Evolutionary conservation across 2,329 filamentous ascomycete species (phyloP).

Genomic region (Ilyonectria sp.): DNA sequence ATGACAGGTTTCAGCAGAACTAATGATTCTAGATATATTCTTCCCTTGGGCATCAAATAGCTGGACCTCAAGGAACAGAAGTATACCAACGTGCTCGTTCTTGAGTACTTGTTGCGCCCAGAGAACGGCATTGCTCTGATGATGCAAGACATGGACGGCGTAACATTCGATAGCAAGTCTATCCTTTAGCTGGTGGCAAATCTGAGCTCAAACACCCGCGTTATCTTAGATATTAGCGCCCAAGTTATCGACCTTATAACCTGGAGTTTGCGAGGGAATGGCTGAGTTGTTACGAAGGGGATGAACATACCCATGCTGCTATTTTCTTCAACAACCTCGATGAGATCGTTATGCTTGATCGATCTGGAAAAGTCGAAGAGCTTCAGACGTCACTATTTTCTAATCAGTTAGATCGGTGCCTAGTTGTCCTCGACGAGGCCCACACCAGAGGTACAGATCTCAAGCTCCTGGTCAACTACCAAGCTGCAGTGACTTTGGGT

Average conservation of each 20-base stretch:
- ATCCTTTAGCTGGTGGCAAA: slow-evolving; percentile 61
- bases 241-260: slow-evolving; percentile 77
- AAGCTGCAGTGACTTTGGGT: slow-evolving; percentile 78
- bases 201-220: slow-evolving; percentile 60
- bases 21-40: slow-evolving; percentile 71
- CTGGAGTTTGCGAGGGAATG: slow-evolving; percentile 66
- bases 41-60: slow-evolving; percentile 71
- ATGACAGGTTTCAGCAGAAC: slow-evolving; percentile 81
- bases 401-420: slow-evolving; percentile 69
- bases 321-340: slow-evolving; percentile 73
- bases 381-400: slow-evolving; percentile 73
- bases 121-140: slow-evolving; percentile 59
- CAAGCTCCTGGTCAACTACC: slow-evolving; percentile 69
- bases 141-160: background rate
- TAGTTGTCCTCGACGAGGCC: slow-evolving; percentile 79
- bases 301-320: slow-evolving; percentile 46
- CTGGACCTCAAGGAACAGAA: slow-evolving; percentile 67
- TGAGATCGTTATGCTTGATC: slow-evolving; percentile 68
- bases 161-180: slow-evolving; percentile 48
- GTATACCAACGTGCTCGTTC: slow-evolving; percentile 78
- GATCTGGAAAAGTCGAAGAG: slow-evolving; percentile 59
- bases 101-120: slow-evolving; percentile 69
- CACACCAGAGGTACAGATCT: slow-evolving; percentile 81
- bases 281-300: slow-evolving; percentile 54
- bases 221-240: slow-evolving; percentile 81